phyloP scores from a whole-genome alignment of 768 basidiomycete species.

The Tricholomella constricta region DNA sequence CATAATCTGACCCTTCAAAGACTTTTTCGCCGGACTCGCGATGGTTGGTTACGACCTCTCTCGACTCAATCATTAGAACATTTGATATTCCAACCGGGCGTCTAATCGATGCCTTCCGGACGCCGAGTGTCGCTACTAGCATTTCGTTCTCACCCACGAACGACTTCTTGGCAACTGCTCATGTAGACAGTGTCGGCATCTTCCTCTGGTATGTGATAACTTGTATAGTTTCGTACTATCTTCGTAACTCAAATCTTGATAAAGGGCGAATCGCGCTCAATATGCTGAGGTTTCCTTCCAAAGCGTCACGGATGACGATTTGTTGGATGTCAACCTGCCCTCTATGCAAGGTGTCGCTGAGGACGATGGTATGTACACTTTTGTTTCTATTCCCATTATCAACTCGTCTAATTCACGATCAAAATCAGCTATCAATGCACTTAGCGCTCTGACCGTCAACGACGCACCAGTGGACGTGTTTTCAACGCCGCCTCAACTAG shows the following conservation, averaged over 20 bases:
- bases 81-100: constrained; percentile 94
- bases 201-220: constrained; percentile 75
- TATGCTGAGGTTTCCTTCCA: constrained; percentile 84
- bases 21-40: constrained; percentile 94
- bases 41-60: constrained; percentile 86
- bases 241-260: constrained; percentile 5
- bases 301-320: constrained; percentile 74
- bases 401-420: neutral
- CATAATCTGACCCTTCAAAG: constrained; percentile 38
- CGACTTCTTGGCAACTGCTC: constrained; percentile 94
- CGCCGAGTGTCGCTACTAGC: constrained; percentile 84
- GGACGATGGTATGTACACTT: constrained; percentile 65
- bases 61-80: constrained; percentile 91
- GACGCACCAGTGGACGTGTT: constrained; percentile 70
- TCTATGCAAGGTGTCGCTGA: constrained; percentile 81
- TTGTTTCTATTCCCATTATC: neutral
- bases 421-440: constrained; percentile 63
- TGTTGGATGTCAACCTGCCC: constrained; percentile 72
- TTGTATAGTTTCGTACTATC: neutral
- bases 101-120: constrained; percentile 90
- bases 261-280: constrained; percentile 94
- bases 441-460: constrained; percentile 63
- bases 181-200: constrained; percentile 92
- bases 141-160: constrained; percentile 92
- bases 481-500: constrained; percentile 85